A percentile compares a stretch with the other conserved stretches of the same genome.
These are phyloP conservation scores for Acorus calamus DNA, from an alignment of 106 monocot species.

Conservation along the genomic window DNA sequence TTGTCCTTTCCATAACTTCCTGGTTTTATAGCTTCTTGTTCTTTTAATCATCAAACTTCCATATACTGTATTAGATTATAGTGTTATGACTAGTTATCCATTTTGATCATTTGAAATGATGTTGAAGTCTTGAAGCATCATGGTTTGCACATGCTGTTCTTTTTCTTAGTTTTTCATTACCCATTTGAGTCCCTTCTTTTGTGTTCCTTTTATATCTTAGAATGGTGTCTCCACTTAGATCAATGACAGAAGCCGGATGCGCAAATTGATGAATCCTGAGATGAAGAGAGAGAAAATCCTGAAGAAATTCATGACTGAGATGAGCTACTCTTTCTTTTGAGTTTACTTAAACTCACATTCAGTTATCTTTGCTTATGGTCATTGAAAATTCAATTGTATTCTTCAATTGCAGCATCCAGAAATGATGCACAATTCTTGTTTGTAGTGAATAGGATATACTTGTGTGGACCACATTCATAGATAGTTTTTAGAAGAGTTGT, in stretches of 20 bases:
- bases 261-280: slow-evolving; percentile 78
- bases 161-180: not conserved
- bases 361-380: not conserved
- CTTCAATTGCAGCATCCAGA: not conserved
- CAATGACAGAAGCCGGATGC: slow-evolving; percentile 87
- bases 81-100: too few species aligned
- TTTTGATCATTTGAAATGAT: too few species aligned
- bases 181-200: too few species aligned
- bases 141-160: not conserved
- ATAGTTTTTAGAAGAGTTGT: too few species aligned
- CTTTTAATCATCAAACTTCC: too few species aligned
- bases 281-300: slow-evolving; percentile 83
- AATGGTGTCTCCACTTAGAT: slow-evolving; percentile 48
- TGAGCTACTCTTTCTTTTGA: not conserved
- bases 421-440: too few species aligned
- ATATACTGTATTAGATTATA: too few species aligned
- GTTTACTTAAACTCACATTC: not conserved
- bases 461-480: too few species aligned
- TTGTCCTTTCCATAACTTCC: too few species aligned
- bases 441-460: too few species aligned
- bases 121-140: too few species aligned
- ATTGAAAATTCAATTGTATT: not conserved
- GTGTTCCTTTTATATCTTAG: not conserved
- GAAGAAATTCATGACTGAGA: slow-evolving; percentile 91
- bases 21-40: too few species aligned